phyloP scores from a whole-genome alignment of 2,329 filamentous ascomycete genomes.

The Colletotrichum sp. region DNA sequence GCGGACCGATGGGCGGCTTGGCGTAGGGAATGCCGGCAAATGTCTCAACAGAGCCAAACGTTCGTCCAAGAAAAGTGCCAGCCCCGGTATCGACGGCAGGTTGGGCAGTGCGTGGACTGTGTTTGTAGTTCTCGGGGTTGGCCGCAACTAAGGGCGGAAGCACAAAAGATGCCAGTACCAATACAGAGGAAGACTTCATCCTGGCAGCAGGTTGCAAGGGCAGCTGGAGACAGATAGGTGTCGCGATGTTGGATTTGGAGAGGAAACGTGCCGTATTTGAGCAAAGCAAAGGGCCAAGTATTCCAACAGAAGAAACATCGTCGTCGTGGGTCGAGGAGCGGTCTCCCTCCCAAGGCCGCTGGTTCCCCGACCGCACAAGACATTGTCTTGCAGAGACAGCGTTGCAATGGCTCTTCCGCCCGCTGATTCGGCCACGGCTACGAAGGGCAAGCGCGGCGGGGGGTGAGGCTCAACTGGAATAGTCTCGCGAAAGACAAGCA shows the following conservation, averaged over 20 bases:
- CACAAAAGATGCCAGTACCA: background rate
- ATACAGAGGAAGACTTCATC: background rate
- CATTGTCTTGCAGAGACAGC: background rate
- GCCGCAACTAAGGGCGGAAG: background rate
- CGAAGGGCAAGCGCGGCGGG: background rate
- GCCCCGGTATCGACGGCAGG: constrained; percentile 61
- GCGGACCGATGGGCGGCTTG: constrained; percentile 66
- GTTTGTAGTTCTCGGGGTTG: background rate
- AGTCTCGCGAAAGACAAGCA: background rate
- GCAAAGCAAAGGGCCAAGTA: background rate
- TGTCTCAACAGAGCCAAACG: constrained; percentile 59
- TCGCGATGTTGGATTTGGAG: background rate
- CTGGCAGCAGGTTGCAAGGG: background rate
- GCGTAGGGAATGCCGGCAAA: constrained; percentile 81
- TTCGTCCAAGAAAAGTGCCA: constrained; percentile 60
- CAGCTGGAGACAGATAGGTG: background rate
- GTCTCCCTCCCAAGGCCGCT: background rate
- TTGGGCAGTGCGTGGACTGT: constrained; percentile 17
- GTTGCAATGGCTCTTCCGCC: background rate
- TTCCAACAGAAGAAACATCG: background rate
- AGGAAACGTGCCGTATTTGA: background rate
- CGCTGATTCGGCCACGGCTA: background rate
- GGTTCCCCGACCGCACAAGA: background rate
- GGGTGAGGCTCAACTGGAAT: background rate
- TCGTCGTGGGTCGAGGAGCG: background rate